A percentile compares a stretch with the other conserved stretches of the same genome.
phyloP scores from a whole-genome alignment of 179 eudicot species.

The Carnegiea gigantea region DNA sequence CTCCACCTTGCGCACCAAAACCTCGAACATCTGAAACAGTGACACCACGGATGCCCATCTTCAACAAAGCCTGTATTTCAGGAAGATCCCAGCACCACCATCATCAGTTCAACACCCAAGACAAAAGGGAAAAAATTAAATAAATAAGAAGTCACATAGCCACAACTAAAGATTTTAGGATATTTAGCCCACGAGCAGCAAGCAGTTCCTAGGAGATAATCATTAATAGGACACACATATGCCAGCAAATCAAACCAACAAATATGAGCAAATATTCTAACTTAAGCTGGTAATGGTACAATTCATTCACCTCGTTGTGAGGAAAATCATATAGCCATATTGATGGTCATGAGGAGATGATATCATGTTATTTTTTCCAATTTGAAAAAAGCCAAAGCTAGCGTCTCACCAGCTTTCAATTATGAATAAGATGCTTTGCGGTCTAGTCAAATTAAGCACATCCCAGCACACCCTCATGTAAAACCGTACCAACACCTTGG shows the following conservation, averaged over 20 bases:
- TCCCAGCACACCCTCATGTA: background rate
- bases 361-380: background rate
- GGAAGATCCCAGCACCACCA: background rate
- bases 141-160: background rate
- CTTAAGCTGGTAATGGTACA: background rate
- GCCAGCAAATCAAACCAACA: background rate
- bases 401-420: background rate
- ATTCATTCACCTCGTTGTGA: background rate
- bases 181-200: no score
- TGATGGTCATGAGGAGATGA: background rate
- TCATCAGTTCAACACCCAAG: background rate
- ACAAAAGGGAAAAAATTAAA: background rate
- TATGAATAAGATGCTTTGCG: background rate
- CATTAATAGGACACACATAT: background rate
- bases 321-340: background rate
- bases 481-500: background rate
- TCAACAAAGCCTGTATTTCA: slow-evolving; percentile 63
- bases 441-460: background rate
- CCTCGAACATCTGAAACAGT: slow-evolving; percentile 91
- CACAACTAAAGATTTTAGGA: no score
- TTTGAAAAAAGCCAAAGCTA: background rate
- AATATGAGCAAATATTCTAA: background rate
- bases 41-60: slow-evolving; percentile 86
- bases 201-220: no score
- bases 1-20: slow-evolving; percentile 90